Percentiles rank a stretch among this genome's conserved stretches.
Conservation (phyloP, 1,284 basidiomycete species). For the Melampsora americana region DNA sequence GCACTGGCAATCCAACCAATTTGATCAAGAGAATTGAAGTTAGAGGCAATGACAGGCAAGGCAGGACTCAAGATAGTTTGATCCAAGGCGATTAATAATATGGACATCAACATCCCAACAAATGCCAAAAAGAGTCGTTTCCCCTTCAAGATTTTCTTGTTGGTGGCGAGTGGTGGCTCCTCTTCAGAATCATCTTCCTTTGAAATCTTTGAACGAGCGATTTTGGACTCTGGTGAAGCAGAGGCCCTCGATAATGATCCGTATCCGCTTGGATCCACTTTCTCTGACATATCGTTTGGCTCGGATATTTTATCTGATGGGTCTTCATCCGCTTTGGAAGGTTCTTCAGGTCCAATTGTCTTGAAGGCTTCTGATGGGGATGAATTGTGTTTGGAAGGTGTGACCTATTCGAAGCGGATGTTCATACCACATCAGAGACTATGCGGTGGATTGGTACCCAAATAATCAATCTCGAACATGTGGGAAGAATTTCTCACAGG, state of each 20-base stretch:
- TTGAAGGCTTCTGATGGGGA: constrained; percentile 13
- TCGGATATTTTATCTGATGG: not conserved
- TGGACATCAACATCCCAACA: constrained; percentile 7
- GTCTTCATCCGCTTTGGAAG: not conserved
- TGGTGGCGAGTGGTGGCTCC: not conserved
- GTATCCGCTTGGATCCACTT: not conserved
- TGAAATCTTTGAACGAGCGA: not conserved
- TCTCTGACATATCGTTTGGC: not conserved
- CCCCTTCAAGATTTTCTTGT: constrained; percentile 1
- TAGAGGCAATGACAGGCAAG: constrained; percentile 54
- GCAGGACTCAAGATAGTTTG: constrained; percentile 18
- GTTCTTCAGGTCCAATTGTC: not conserved
- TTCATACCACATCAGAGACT: too few species aligned
- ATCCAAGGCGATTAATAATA: constrained; percentile 2
- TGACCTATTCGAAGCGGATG: not conserved
- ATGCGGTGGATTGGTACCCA: too few species aligned
- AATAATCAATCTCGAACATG: too few species aligned
- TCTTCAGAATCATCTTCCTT: not conserved
- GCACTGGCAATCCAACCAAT: constrained; percentile 58
- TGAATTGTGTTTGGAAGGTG: not conserved
- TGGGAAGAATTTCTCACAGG: too few species aligned
- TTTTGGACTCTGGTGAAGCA: not conserved
- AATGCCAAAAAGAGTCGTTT: constrained; percentile 3
- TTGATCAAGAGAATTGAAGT: constrained; percentile 57
- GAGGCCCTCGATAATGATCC: not conserved